Conservation (phyloP, 164 flowering plant genomes). For the Warburgia ugandensis region DNA sequence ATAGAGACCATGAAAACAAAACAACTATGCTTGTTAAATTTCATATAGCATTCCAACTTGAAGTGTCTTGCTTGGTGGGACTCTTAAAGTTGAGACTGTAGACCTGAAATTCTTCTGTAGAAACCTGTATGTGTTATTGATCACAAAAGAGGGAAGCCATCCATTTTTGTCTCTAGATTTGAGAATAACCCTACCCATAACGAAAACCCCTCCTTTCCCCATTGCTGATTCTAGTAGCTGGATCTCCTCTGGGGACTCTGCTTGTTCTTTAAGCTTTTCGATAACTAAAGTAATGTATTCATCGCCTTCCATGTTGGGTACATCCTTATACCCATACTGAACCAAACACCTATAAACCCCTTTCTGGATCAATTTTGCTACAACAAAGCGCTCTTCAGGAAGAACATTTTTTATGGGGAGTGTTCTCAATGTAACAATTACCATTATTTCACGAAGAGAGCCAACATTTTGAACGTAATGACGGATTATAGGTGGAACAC, state of each 20-base stretch:
- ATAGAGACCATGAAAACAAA: no score
- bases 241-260: background rate
- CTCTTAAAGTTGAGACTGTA: constrained; percentile 16
- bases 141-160: constrained; percentile 6
- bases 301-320: constrained; percentile 11
- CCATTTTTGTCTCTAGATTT: constrained; percentile 11
- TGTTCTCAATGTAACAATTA: constrained; percentile 8
- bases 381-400: constrained; percentile 14
- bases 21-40: no score
- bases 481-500: constrained; percentile 23
- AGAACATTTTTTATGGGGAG: constrained; percentile 15
- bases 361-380: constrained; percentile 8
- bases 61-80: constrained; percentile 16
- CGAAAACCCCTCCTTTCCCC: constrained; percentile 15
- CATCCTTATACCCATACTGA: constrained; percentile 23
- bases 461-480: constrained; percentile 16
- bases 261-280: constrained; percentile 9
- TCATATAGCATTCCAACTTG: constrained; percentile 28
- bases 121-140: constrained; percentile 15
- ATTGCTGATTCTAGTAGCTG: constrained; percentile 9
- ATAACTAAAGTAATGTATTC: constrained; percentile 11
- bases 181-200: constrained; percentile 19
- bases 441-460: constrained; percentile 5
- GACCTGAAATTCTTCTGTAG: constrained; percentile 22
- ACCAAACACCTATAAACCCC: constrained; percentile 23